phyloP scores from a whole-genome alignment of 2,329 filamentous ascomycete genomes.

The Aphanoascus verrucosus region DNA sequence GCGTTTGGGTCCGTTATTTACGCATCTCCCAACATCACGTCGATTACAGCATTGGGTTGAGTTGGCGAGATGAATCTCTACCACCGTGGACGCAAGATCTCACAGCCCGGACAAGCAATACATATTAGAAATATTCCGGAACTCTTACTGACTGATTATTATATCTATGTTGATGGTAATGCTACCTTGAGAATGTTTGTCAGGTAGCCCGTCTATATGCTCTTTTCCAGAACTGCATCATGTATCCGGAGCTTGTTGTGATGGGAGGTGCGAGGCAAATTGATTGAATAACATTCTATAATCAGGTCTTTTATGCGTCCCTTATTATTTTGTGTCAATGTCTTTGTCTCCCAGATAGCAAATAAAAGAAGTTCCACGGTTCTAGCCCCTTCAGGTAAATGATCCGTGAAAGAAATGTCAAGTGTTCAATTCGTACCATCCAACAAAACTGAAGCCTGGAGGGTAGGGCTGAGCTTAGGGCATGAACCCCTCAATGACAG shows the following conservation, averaged over 20 bases:
- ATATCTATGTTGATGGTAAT: not conserved
- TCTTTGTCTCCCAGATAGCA: not conserved
- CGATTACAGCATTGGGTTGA: not conserved
- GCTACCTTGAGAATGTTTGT: slow-evolving; percentile 1
- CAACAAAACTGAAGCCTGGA: too few species aligned
- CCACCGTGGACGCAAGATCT: not conserved
- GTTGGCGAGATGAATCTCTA: not conserved
- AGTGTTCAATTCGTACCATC: too few species aligned
- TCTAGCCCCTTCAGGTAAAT: too few species aligned
- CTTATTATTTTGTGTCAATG: slow-evolving; percentile 1
- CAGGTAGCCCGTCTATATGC: slow-evolving; percentile 2
- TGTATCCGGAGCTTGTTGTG: slow-evolving; percentile 3
- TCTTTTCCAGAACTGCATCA: not conserved
- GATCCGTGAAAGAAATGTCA: too few species aligned
- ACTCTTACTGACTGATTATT: not conserved
- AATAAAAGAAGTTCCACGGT: not conserved
- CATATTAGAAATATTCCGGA: not conserved
- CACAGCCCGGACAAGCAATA: not conserved
- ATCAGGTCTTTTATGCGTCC: slow-evolving; percentile 1
- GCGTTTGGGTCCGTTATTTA: not conserved
- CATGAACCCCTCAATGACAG: too few species aligned
- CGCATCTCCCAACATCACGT: not conserved
- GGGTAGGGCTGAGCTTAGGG: too few species aligned
- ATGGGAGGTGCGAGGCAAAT: not conserved
- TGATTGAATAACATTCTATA: not conserved